These are phyloP conservation scores for Bipolaris oryzae DNA, from an alignment of 2,329 filamentous ascomycete genomes.

Conservation along the genomic window DNA sequence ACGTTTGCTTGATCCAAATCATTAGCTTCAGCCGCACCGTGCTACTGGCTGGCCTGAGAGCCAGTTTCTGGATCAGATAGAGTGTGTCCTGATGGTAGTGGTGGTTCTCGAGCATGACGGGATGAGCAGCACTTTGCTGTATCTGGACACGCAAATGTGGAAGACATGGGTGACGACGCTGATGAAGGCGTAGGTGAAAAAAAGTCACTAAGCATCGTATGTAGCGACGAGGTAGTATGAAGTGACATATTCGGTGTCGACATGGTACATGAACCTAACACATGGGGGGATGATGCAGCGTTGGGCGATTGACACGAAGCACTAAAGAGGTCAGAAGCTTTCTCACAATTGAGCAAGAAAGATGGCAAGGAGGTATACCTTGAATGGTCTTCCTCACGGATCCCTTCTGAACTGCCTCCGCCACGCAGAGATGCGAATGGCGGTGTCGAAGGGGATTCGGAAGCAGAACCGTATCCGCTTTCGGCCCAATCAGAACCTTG, in stretches of 20 bases:
- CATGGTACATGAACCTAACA: not conserved
- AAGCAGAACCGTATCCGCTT: not conserved
- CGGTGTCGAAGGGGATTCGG: not conserved
- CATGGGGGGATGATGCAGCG: not conserved
- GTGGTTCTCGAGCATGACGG: not conserved
- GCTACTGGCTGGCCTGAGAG: not conserved
- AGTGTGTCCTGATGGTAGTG: not conserved
- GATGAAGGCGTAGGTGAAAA: not conserved
- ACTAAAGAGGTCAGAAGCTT: not conserved
- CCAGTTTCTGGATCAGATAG: not conserved
- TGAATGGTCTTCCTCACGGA: not conserved
- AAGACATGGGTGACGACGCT: not conserved
- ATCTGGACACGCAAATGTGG: not conserved
- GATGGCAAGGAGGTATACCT: not conserved
- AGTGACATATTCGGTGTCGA: not conserved
- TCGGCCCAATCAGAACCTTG: not conserved
- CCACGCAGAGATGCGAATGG: not conserved
- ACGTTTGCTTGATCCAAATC: not conserved
- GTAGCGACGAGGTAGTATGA: not conserved
- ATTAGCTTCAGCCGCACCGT: not conserved
- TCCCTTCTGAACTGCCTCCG: not conserved
- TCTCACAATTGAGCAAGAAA: not conserved
- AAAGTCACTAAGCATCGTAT: not conserved
- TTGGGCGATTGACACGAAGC: not conserved
- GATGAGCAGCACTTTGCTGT: not conserved